These are phyloP conservation scores for Malus sylvestris DNA, from an alignment of 306 rosid genomes.

Conservation along the genomic window DNA sequence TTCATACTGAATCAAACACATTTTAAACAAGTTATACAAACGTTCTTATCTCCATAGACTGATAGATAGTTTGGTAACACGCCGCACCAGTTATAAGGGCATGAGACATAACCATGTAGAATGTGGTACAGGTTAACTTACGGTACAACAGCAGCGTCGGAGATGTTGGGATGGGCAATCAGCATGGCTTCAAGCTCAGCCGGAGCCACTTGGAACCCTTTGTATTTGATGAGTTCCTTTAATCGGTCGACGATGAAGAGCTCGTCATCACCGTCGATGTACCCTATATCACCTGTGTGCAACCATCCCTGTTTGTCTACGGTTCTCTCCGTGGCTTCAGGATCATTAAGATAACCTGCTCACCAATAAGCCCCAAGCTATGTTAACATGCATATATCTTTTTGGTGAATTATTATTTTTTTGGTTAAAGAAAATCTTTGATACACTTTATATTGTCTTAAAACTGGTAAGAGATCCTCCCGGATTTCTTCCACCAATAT, in stretches of 20 bases:
- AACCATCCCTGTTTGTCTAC: constrained; percentile 75
- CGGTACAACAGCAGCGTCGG: constrained; percentile 81
- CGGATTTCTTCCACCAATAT: too few relatives aligned
- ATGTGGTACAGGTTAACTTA: constrained; percentile 16
- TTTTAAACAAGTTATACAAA: not conserved
- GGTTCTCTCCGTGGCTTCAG: constrained; percentile 57
- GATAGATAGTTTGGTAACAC: too few relatives aligned
- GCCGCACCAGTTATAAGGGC: not conserved
- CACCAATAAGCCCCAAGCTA: not conserved
- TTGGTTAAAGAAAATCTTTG: too few relatives aligned
- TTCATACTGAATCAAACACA: constrained; percentile 45
- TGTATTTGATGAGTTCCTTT: constrained; percentile 78
- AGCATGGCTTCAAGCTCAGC: constrained; percentile 84
- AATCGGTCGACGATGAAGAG: constrained; percentile 72
- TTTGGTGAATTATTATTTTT: not conserved
- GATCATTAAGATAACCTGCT: constrained; percentile 68
- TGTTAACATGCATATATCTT: not conserved
- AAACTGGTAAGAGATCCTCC: too few relatives aligned
- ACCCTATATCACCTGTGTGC: constrained; percentile 77
- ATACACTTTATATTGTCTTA: too few relatives aligned
- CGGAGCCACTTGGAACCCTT: constrained; percentile 85
- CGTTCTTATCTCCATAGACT: too few relatives aligned
- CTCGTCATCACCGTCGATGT: constrained; percentile 53
- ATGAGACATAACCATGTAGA: not conserved
- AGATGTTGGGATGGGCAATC: constrained; percentile 50